phyloP scores from a whole-genome alignment of 768 basidiomycete species.

The Kwoniella sp. region DNA sequence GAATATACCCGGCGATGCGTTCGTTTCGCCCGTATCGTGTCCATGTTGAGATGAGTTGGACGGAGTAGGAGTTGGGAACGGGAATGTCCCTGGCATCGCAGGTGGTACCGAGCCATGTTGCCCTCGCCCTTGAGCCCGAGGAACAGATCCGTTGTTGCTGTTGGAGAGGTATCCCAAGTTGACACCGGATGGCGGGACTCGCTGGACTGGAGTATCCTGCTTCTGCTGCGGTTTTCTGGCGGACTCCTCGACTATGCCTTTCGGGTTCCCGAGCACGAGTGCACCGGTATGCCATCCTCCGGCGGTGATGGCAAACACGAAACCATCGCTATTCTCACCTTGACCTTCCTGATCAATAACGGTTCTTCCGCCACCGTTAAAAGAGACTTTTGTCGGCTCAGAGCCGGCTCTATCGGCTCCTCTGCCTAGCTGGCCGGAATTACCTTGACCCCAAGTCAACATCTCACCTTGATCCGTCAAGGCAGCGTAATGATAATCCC shows the following conservation, averaged over 20 bases:
- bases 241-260: neutral
- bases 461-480: constrained; percentile 75
- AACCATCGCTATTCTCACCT: constrained; percentile 57
- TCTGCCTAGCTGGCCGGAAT: constrained; percentile 81
- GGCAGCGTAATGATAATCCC: constrained; percentile 90
- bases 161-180: neutral
- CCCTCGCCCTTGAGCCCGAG: neutral
- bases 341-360: constrained; percentile 31
- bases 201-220: neutral
- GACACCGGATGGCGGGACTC: neutral
- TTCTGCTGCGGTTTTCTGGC: neutral
- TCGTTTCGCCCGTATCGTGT: neutral
- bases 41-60: neutral
- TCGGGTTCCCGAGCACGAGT: constrained; percentile 65
- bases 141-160: too few species aligned
- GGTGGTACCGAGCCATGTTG: neutral
- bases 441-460: constrained; percentile 77
- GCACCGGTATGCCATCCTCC: constrained; percentile 92
- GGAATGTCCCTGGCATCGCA: constrained; percentile 11
- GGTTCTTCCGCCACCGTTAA: constrained; percentile 29
- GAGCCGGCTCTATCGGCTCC: constrained; percentile 62
- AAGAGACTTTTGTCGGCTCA: constrained; percentile 52
- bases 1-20: neutral
- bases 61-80: neutral
- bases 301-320: constrained; percentile 78